Percentiles rank a stretch among this genome's conserved stretches.
Conservation (phyloP, 208 protist species). For the Lotmaria passim region DNA sequence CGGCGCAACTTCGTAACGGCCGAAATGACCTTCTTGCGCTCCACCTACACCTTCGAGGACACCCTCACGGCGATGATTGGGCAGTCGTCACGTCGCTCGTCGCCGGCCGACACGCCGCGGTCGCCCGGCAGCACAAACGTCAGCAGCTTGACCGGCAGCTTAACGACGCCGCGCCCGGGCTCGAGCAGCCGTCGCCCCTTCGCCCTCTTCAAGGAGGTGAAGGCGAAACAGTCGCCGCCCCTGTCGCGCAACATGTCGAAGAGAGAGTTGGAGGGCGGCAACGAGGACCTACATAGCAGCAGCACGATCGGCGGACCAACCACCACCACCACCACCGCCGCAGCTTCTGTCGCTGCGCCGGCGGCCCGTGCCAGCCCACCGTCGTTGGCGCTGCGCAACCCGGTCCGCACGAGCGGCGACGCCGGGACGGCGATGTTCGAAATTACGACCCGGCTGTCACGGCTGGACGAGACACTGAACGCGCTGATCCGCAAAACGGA, state of each 20-base stretch:
- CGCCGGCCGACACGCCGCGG: conserved; percentile 30
- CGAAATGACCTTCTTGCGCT: conserved; percentile 54
- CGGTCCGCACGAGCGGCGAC: background rate
- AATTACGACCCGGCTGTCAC: conserved; percentile 26
- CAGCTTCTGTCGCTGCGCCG: too few species aligned
- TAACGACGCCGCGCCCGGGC: background rate
- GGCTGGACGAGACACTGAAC: conserved; percentile 37
- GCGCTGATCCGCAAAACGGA: conserved; percentile 39
- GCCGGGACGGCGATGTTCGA: conserved; percentile 4
- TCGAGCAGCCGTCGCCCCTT: conserved; percentile 41
- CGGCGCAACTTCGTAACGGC: conserved; percentile 41
- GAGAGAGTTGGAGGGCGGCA: background rate
- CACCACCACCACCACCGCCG: too few species aligned
- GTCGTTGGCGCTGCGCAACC: conserved; percentile 18
- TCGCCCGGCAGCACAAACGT: conserved; percentile 20
- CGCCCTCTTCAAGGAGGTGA: conserved; percentile 49
- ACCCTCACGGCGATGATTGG: conserved; percentile 37
- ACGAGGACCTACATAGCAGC: conserved; percentile 5
- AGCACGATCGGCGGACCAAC: conserved; percentile 7
- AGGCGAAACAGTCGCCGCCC: conserved; percentile 36
- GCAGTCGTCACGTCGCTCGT: conserved; percentile 19
- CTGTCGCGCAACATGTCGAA: conserved; percentile 3
- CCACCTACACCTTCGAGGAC: conserved; percentile 54
- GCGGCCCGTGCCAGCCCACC: conserved; percentile 10
- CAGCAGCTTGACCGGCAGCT: conserved; percentile 21